Evolutionary conservation across 1,139 yeast species (phyloP).

Genomic region (Protomyces pachydermus): DNA sequence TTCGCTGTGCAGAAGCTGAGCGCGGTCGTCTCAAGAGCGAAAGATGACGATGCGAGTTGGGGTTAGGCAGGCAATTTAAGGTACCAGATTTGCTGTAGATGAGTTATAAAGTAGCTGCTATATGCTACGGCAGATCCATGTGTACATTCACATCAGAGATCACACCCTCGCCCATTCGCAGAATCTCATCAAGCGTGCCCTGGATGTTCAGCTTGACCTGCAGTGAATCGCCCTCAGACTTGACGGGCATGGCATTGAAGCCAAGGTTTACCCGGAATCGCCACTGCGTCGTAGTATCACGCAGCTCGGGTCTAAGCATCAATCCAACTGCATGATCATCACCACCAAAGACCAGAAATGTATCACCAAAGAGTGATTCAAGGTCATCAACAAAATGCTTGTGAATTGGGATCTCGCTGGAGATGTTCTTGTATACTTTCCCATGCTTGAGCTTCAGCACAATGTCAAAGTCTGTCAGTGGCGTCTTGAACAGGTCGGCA

Average conservation of each 20-base stretch:
- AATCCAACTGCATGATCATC: conserved; percentile 45
- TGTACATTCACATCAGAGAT: conserved; percentile 34
- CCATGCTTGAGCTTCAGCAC: conserved; percentile 52
- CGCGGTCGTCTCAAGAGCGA: too few relatives aligned
- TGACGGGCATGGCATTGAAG: conserved; percentile 62
- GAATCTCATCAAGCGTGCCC: conserved; percentile 69
- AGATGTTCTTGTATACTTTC: conserved; percentile 37
- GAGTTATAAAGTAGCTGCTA: too few relatives aligned
- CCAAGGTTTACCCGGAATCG: conserved; percentile 74
- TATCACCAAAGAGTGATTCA: conserved; percentile 46
- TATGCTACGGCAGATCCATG: too few relatives aligned
- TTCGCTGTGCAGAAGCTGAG: too few relatives aligned
- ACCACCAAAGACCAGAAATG: conserved; percentile 35
- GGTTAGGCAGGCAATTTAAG: too few relatives aligned
- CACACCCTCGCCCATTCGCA: conserved; percentile 68
- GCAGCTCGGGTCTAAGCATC: conserved; percentile 64
- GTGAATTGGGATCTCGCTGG: background rate
- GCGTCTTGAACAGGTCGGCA: conserved; percentile 57
- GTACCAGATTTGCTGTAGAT: too few relatives aligned
- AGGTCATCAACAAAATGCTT: conserved; percentile 15
- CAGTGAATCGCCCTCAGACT: conserved; percentile 27
- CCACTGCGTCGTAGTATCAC: conserved; percentile 50
- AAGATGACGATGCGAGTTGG: too few relatives aligned
- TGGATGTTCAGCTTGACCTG: conserved; percentile 60
- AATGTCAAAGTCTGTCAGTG: conserved; percentile 77